Conservation (phyloP, 257 asterid genomes). For the Gentiana dahurica region DNA sequence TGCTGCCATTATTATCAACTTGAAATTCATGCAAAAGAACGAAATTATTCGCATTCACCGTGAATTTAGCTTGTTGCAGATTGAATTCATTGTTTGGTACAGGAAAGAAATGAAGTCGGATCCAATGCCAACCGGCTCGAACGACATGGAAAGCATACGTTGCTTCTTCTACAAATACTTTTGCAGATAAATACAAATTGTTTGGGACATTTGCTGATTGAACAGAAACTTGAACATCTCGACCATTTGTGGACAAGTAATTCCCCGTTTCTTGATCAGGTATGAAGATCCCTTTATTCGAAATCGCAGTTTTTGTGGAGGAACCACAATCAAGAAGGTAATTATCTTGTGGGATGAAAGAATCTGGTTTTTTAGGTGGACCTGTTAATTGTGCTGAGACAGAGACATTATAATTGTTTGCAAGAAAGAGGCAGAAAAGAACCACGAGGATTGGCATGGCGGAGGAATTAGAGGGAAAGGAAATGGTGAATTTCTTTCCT, state of each 20-base stretch:
- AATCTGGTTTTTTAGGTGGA: slow-evolving; percentile 2
- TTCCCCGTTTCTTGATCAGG: slow-evolving; percentile 31
- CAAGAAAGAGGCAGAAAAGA: slow-evolving; percentile 25
- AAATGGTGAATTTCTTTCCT: slow-evolving; percentile 20
- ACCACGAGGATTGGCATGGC: slow-evolving; percentile 32
- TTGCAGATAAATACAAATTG: slow-evolving; percentile 46
- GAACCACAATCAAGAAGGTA: slow-evolving; percentile 57
- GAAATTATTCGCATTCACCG: slow-evolving; percentile 26
- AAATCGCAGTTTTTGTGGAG: slow-evolving; percentile 16
- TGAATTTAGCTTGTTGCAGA: slow-evolving; percentile 31
- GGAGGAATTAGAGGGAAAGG: slow-evolving; percentile 10
- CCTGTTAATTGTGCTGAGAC: slow-evolving; percentile 4
- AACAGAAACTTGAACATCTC: slow-evolving; percentile 22
- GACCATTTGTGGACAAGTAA: slow-evolving; percentile 32
- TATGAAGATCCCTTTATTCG: slow-evolving; percentile 33
- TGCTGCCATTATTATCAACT: slow-evolving; percentile 6
- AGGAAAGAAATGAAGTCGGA: slow-evolving; percentile 62
- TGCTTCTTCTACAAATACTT: slow-evolving; percentile 39
- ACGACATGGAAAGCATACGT: slow-evolving; percentile 52
- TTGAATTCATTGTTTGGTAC: slow-evolving; percentile 24
- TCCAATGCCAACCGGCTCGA: slow-evolving; percentile 80
- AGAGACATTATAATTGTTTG: neutral
- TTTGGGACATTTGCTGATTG: slow-evolving; percentile 25
- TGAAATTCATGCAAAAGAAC: slow-evolving; percentile 38
- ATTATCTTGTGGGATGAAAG: slow-evolving; percentile 53